Evolutionary conservation across 1,284 basidiomycete genomes (phyloP).

Genomic region (Taiwanofungus camphoratus): DNA sequence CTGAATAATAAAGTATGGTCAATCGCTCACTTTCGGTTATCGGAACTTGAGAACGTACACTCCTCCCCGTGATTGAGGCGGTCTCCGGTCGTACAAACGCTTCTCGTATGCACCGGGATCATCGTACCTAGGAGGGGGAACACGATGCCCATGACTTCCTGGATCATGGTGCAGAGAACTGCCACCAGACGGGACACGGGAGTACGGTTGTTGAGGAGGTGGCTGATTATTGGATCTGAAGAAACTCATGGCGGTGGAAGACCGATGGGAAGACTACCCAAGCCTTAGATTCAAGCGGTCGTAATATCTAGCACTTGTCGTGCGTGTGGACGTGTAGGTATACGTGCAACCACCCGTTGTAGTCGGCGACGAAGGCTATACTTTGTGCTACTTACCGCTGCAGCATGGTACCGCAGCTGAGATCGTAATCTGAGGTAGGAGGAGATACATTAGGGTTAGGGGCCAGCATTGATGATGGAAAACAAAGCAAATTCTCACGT

Average conservation of each 20-base stretch:
- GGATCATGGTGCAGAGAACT: constrained; percentile 4
- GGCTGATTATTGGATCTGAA: constrained; percentile 37
- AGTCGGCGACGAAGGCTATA: too few relatives aligned
- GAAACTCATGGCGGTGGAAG: constrained; percentile 39
- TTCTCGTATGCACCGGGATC: constrained; percentile 44
- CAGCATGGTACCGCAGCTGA: too few relatives aligned
- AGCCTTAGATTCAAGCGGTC: too few relatives aligned
- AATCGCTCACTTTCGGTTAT: neutral
- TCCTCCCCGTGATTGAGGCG: constrained; percentile 32
- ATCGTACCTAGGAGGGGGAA: constrained; percentile 43
- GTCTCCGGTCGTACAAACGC: constrained; percentile 10
- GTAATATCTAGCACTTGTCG: too few relatives aligned
- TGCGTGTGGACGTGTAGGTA: too few relatives aligned
- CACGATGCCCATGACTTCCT: constrained; percentile 12
- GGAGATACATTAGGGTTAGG: too few relatives aligned
- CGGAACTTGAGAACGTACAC: constrained; percentile 31
- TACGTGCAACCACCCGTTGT: too few relatives aligned
- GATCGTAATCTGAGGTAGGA: too few relatives aligned
- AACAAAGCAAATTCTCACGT: too few relatives aligned
- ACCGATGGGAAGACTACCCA: too few relatives aligned
- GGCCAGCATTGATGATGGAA: too few relatives aligned
- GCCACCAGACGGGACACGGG: constrained; percentile 35
- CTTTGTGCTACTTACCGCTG: too few relatives aligned
- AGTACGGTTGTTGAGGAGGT: constrained; percentile 38
- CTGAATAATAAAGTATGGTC: constrained; percentile 27